Base-by-base conservation (phyloP, 495 filamentous ascomycete species). In the Chaetomidium leptoderma region DNA sequence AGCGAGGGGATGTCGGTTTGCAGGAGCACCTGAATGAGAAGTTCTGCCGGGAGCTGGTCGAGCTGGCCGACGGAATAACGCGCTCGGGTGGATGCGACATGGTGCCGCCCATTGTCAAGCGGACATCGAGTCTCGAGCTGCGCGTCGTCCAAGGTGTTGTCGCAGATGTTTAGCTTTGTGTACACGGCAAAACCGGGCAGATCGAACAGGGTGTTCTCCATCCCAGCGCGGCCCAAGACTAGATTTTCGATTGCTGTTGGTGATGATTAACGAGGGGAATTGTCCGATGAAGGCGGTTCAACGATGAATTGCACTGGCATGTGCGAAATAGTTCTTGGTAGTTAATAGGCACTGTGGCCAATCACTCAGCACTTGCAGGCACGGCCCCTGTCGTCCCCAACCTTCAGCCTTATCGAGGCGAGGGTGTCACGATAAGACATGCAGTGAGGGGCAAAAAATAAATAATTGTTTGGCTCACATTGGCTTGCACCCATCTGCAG, bases 21-120 rank as follows among this genome's bases (percentile, higher is more conserved):
- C 7, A 39, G n/a, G 6, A 70, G 60, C 17, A 68, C 27, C 2
- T 53, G 14, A 2, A 17, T 49, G 33, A 60, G 24, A 13, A 67
- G 29, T 48, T 67, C 67, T 1, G 39, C 26, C n/a, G 67, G 67
- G 40, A 68, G 65, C 4, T 14, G 45, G 42, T 70, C 57, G 2
- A 66, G 53, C 17, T 55, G 44, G 29, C 55, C 56, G n/a, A 53
- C 45, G 9, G 26, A 13, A 16, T 27, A 6, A 6, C 26, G 23
- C 24, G 24, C 11, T 27, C n/a, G n/a, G 23, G 16, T 10, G 2
- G 40, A 1, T 44, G 40, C 40, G 40, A 44, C n/a, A 8, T 23
- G 27, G 48, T 66, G 61, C 52, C 47, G 55, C 49, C 62, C 64
- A 44, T 66, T 67, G 57, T 71, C 69, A 32, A 71, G 69, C 42